Percentiles rank a stretch among this genome's conserved stretches.
Evolutionary conservation across 2,329 filamentous ascomycete genomes (phyloP).

Genomic region (Sphaerulina musiva): DNA sequence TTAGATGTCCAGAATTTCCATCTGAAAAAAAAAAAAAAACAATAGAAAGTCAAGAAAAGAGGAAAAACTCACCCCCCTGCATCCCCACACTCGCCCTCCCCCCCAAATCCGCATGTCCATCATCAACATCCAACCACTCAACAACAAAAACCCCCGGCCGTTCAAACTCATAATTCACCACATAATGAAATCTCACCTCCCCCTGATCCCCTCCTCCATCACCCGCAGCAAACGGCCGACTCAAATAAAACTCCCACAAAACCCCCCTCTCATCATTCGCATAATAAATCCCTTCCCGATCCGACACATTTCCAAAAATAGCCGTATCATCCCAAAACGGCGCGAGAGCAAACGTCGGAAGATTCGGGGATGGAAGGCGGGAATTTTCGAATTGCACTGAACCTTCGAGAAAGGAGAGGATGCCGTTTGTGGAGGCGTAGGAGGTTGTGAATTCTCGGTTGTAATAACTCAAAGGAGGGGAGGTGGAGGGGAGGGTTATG

Average conservation of each 20-base stretch:
- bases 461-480: constrained; percentile 22
- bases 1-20: no score
- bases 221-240: constrained; percentile 9
- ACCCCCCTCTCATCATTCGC: constrained; percentile 23
- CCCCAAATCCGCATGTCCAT: constrained; percentile 19
- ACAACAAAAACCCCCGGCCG: constrained; percentile 29
- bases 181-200: constrained; percentile 29
- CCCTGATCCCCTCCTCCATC: background rate
- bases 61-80: constrained; percentile 28
- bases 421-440: constrained; percentile 31
- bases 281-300: constrained; percentile 33
- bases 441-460: constrained; percentile 13
- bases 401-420: constrained; percentile 28
- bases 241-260: constrained; percentile 31
- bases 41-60: constrained; percentile 26
- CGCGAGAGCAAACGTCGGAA: constrained; percentile 27
- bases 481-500: constrained; percentile 29
- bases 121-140: constrained; percentile 27
- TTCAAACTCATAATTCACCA: constrained; percentile 26
- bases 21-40: constrained; percentile 9
- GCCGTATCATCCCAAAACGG: constrained; percentile 34
- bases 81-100: constrained; percentile 24
- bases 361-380: constrained; percentile 21
- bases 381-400: constrained; percentile 23
- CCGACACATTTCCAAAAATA: constrained; percentile 17